Evolutionary conservation across 2,329 filamentous ascomycete genomes (phyloP).

Genomic region (Graphilbum sp.): DNA sequence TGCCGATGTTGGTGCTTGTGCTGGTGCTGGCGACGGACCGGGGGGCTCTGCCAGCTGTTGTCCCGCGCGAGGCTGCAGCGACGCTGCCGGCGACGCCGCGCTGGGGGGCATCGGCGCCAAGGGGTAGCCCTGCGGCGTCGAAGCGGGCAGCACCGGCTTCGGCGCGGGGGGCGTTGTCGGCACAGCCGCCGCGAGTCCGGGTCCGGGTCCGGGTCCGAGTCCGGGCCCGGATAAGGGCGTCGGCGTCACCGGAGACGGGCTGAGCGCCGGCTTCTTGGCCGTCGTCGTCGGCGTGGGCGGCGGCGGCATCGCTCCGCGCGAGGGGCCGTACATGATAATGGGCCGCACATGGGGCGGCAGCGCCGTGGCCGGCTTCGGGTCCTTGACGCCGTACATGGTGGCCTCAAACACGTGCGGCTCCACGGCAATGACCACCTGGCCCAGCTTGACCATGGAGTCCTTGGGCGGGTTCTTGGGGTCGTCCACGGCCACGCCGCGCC

Average conservation of each 20-base stretch:
- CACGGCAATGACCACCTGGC: constrained; percentile 56
- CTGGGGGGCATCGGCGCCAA: not conserved
- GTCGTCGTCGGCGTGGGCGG: not conserved
- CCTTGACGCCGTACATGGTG: constrained; percentile 55
- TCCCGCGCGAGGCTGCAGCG: not conserved
- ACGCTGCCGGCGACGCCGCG: not conserved
- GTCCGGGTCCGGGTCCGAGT: too few species aligned
- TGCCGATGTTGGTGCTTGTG: not conserved
- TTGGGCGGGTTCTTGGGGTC: constrained; percentile 51
- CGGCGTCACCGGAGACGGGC: too few species aligned
- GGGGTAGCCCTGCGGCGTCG: too few species aligned
- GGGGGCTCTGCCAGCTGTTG: too few species aligned
- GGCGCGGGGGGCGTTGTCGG: too few species aligned
- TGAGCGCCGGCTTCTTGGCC: too few species aligned
- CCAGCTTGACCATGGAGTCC: constrained; percentile 57
- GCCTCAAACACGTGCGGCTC: constrained; percentile 71
- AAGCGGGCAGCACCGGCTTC: too few species aligned
- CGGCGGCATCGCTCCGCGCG: constrained; percentile 44
- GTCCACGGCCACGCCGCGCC: constrained; percentile 47
- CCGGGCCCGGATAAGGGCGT: too few species aligned
- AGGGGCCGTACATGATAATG: constrained; percentile 49
- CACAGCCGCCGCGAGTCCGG: too few species aligned
- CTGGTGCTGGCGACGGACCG: not conserved
- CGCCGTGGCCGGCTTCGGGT: constrained; percentile 33
- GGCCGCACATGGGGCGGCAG: constrained; percentile 28